Evolutionary conservation across 148 eudicot species (phyloP).

Genomic region (Rheum nobile): DNA sequence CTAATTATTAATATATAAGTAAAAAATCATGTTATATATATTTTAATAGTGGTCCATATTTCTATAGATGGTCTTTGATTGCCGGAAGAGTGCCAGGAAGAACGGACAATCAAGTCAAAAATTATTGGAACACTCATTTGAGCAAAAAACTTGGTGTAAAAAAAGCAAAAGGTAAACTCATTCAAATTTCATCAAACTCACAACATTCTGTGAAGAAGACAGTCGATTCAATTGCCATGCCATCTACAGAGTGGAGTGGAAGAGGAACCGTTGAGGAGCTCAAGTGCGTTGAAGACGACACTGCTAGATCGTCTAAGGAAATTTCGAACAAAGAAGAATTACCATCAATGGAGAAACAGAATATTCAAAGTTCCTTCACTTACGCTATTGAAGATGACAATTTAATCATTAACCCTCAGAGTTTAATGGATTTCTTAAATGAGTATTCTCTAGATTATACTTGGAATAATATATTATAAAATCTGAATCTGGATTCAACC

Average conservation of each 20-base stretch:
- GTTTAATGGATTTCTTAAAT: slow-evolving; percentile 9
- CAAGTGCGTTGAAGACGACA: not conserved
- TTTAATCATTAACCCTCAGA: not conserved
- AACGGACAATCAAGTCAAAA: slow-evolving; percentile 25
- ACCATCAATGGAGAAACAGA: not conserved
- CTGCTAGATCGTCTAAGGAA: not conserved
- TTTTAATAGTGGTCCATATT: no score
- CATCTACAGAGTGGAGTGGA: not conserved
- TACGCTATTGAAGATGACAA: not conserved
- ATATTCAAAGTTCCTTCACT: not conserved
- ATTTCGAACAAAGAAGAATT: not conserved
- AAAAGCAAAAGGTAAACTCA: not conserved
- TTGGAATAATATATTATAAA: slow-evolving; percentile 5
- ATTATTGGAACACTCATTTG: slow-evolving; percentile 25
- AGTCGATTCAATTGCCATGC: not conserved
- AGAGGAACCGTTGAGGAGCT: not conserved
- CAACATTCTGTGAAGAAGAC: not conserved
- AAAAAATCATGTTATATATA: no score
- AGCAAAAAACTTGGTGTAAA: slow-evolving; percentile 18
- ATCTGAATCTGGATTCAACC: not conserved
- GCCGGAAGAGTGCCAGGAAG: slow-evolving; percentile 23
- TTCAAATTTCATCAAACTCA: not conserved
- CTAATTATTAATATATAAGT: no score
- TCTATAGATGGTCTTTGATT: slow-evolving; percentile 20
- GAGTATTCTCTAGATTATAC: slow-evolving; percentile 4